Base-by-base conservation (phyloP, 768 basidiomycete species). In the Suillus placidus region DNA sequence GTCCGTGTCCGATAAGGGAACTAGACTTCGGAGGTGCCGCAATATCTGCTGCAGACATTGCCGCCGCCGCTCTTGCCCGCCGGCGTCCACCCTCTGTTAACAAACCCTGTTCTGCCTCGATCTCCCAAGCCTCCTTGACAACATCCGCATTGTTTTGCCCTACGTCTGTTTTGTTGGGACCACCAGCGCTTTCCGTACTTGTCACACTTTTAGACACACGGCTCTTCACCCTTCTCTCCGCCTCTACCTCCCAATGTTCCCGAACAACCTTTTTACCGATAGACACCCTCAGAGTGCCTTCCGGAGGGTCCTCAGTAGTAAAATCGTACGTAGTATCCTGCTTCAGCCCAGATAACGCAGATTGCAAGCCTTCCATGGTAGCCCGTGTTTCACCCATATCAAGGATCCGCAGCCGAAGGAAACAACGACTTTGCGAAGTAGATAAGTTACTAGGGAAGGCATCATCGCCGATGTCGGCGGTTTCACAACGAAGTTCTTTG, bases 171-270 rank as follows among this genome's bases (percentile, higher is more conserved):
- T 66, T 37, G 40, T 16, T 30, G 55, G 20, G 6, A 14, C 45
- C n/a, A 35, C 38, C 32, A 49, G 66, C 40, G 30, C 45, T 55
- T 35, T 47, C 60, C 13, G 62, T 64, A 66, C 71, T 70, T 73
- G 30, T 74, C 61, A 68, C 62, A 61, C 78, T 75, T 58, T 76
- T 79, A 35, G 74, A 78, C 52, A 69, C 74, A 42, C 81, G 81
- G n/a, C 74, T 74, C 63, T 82, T 85, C 4, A 79, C 70, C 55
- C 83, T 81, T 58, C 81, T 78, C 71, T 94, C 92, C 20, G 87
- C 79, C 72, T 92, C 92, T 14, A 94, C 68, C 72, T 94, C 93
- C 93, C 93, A 94, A 38, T 84, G 76, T 75, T 94, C 93, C 72
- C 87, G 87, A 64, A 90, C 71, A 32, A 92, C 79, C 68, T 82